Evolutionary conservation across 2,329 filamentous ascomycete species (phyloP).

Genomic region (Beauveria sp.): DNA sequence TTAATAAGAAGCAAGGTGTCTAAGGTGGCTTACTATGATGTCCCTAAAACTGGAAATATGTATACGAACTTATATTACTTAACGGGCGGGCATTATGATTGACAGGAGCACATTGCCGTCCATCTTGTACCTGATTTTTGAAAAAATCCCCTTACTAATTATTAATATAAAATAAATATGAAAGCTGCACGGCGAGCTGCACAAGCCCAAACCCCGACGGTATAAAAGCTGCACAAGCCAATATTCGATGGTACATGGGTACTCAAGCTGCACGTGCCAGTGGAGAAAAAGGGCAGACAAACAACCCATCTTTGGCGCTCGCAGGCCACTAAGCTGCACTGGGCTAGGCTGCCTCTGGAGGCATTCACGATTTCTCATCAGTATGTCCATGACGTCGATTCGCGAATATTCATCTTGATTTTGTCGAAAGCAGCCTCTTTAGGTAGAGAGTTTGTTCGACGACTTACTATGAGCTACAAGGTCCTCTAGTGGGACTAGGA

Average conservation of each 20-base stretch:
- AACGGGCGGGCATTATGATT: neutral
- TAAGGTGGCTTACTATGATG: neutral
- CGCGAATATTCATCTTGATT: neutral
- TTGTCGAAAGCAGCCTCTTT: neutral
- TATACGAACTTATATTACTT: conserved; percentile 6
- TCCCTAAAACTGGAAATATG: neutral
- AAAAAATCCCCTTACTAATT: neutral
- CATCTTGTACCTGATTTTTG: neutral
- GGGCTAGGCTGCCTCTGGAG: neutral
- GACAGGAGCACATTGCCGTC: neutral
- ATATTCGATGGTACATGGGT: too few relatives aligned
- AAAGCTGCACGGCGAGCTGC: neutral
- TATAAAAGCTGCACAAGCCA: too few relatives aligned
- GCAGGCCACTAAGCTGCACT: neutral
- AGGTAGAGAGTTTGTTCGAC: too few relatives aligned
- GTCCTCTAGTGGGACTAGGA: neutral
- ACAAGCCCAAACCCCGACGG: neutral
- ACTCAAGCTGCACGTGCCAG: neutral
- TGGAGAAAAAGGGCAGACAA: neutral
- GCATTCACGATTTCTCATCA: conserved; percentile 5
- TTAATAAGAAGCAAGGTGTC: neutral
- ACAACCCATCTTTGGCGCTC: neutral
- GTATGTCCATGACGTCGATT: neutral
- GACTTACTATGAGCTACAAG: neutral
- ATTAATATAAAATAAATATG: neutral